Base-by-base conservation (phyloP, 305 asterid genomes). In the Solanum hybrid region DNA sequence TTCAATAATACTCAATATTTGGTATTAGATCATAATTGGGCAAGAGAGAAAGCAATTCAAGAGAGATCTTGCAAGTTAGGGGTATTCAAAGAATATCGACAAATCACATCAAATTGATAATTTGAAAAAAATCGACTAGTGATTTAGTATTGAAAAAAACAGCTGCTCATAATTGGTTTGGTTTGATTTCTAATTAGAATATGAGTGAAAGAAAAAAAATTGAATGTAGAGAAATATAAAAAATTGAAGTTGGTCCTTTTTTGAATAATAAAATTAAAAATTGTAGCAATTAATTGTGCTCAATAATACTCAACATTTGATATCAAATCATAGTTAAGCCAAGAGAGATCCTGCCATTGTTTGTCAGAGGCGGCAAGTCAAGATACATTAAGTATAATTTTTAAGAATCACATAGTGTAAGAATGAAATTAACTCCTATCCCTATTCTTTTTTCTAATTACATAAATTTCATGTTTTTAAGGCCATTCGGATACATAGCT, bases 391-490 rank as follows among this genome's bases (percentile, higher is more conserved):
- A 4, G 17, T 42, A 42, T 42, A 42, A 42, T 42, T 42, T 42
- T 42, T 42, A 42, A 42, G 56, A 45, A 45, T 14, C 60, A 0
- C 17, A 42, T 12, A 5, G 22, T 14, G 8, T 14, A 45, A 45
- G 3, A 5, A 3, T 45, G 22, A 14, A 45, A 45, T 2, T 45
- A 45, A 0, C 22, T 45, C 3, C 0, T 45, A 45, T 14, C 22
- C 3, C 3, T 45, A 2, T 0, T 0, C 0, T 42, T 45, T 45
- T 45, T 45, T 45, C 3, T 45, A 45, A 45, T 45, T 45, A 0
- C 22, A 14, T 45, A 14, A 45, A 45, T 45, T 14, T 14, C 22
- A 45, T 2, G 0, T 45, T 45, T 45, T 45, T 45, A 14, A 14
- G 64, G 22, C 3, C 22, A 14, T 45, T 0, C 2, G 19, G 7